These are phyloP conservation scores for Hypomyces rosellus DNA, from an alignment of 2,329 filamentous ascomycete species.

Conservation along the genomic window DNA sequence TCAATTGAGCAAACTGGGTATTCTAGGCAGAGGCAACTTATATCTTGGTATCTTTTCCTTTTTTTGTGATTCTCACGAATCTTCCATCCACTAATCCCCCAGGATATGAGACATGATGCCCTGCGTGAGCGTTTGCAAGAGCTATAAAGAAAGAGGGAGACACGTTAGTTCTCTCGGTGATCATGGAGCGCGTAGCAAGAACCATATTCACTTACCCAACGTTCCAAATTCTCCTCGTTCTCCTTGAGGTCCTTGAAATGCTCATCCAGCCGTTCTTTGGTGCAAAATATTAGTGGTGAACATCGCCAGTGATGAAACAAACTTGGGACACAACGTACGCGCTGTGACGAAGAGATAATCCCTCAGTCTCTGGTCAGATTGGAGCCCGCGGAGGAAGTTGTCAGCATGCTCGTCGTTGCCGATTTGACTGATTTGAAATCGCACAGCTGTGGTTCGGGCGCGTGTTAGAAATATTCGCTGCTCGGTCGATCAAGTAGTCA, in stretches of 20 bases:
- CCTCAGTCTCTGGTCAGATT: background rate
- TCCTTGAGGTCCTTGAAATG: background rate
- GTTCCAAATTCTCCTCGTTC: constrained; percentile 4
- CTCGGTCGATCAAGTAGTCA: background rate
- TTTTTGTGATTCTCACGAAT: too few species aligned
- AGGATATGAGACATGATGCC: too few species aligned
- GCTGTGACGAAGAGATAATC: background rate
- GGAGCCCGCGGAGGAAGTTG: background rate
- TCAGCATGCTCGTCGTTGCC: background rate
- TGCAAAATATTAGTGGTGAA: background rate
- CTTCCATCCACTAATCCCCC: too few species aligned
- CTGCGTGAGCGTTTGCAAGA: too few species aligned
- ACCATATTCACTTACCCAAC: constrained; percentile 4
- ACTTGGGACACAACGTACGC: background rate
- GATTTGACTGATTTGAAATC: constrained; percentile 9
- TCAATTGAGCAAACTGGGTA: too few species aligned
- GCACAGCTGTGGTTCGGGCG: background rate
- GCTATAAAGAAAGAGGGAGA: too few species aligned
- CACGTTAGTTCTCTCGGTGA: too few species aligned
- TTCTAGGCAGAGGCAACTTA: too few species aligned
- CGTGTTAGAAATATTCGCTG: background rate
- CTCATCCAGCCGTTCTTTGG: constrained; percentile 5
- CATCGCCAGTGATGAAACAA: too few species aligned
- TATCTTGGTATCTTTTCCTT: too few species aligned
- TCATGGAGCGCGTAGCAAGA: too few species aligned